Percentiles rank a stretch among this genome's conserved stretches.
phyloP scores from a whole-genome alignment of 2,329 filamentous ascomycete genomes.

The Pestalotiopsis sp. region DNA sequence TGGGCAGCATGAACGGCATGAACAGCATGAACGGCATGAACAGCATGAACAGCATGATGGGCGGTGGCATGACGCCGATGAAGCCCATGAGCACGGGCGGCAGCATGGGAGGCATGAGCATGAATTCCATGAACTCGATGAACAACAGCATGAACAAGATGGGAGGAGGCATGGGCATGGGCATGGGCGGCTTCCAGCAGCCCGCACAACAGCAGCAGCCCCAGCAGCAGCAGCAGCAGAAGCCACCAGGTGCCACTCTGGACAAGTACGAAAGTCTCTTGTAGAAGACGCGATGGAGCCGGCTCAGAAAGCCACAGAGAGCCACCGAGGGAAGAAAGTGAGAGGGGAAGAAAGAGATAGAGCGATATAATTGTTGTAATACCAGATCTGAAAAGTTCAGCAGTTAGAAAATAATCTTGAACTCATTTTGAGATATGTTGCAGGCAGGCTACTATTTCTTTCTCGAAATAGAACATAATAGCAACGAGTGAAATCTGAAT shows the following conservation, averaged over 20 bases:
- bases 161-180: constrained; percentile 28
- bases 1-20: constrained; percentile 20
- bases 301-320: too few relatives aligned
- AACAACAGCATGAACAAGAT: constrained; percentile 22
- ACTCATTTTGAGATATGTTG: not conserved
- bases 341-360: not conserved
- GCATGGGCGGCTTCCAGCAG: constrained; percentile 27
- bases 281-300: constrained; percentile 28
- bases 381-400: not conserved
- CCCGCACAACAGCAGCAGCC: constrained; percentile 32
- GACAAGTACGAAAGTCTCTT: constrained; percentile 71
- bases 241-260: constrained; percentile 40
- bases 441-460: too few relatives aligned
- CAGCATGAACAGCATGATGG: constrained; percentile 27
- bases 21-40: constrained; percentile 25
- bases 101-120: constrained; percentile 20
- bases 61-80: constrained; percentile 27
- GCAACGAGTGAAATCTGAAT: too few relatives aligned
- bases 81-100: constrained; percentile 21
- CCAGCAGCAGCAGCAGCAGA: constrained; percentile 40
- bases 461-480: too few relatives aligned
- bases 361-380: not conserved
- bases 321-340: not conserved
- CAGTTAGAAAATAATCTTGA: not conserved
- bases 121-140: constrained; percentile 21